phyloP scores from a whole-genome alignment of 305 asterid genomes.

The Fraxinus albicans region DNA sequence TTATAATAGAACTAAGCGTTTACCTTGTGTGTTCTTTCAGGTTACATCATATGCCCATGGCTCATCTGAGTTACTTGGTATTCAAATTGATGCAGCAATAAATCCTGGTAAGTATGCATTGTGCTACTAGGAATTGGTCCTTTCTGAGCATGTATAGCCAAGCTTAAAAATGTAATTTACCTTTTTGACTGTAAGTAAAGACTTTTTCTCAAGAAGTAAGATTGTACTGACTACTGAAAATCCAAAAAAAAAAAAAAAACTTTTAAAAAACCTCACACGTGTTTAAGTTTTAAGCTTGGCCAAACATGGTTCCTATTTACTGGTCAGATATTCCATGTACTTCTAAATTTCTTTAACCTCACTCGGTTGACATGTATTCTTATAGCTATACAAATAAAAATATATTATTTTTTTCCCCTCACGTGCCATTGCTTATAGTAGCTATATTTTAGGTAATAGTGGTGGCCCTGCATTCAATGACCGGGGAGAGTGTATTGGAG shows the following conservation, averaged over 20 bases:
- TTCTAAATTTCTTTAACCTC: slow-evolving; percentile 10
- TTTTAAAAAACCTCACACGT: neutral
- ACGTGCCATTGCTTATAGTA: slow-evolving; percentile 28
- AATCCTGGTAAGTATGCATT: slow-evolving; percentile 71
- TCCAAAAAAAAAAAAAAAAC: neutral
- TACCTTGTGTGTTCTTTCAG: slow-evolving; percentile 39
- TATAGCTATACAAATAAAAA: neutral
- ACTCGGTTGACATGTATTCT: neutral
- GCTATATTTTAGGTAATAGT: slow-evolving; percentile 72
- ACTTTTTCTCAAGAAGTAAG: neutral
- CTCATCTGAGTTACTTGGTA: slow-evolving; percentile 90
- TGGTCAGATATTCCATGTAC: slow-evolving; percentile 17
- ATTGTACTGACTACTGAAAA: neutral
- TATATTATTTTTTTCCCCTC: neutral
- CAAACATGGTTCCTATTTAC: neutral
- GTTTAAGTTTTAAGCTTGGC: neutral
- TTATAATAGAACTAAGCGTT: slow-evolving; percentile 13
- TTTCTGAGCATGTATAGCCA: neutral
- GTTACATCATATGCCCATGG: slow-evolving; percentile 99
- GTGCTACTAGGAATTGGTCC: slow-evolving; percentile 17
- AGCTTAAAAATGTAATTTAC: neutral
- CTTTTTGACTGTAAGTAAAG: neutral
- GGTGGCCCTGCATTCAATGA: slow-evolving; percentile 99
- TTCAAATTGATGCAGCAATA: slow-evolving; percentile 99
- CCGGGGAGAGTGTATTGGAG: slow-evolving; percentile 96